phyloP scores from a whole-genome alignment of 371 early-diverging fungal genomes.

The Lichtheimia ramosa region DNA sequence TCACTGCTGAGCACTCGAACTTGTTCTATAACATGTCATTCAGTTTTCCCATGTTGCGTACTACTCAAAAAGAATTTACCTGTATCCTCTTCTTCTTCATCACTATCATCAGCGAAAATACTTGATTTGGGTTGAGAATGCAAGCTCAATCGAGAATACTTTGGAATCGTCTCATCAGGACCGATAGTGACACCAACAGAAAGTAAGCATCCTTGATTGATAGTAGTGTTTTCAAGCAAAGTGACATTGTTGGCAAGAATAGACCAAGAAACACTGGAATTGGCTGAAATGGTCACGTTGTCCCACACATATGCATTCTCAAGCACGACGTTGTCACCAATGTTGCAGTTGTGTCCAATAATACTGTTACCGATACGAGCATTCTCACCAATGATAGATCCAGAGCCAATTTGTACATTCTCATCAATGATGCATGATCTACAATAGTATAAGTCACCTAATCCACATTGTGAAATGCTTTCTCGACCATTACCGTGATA shows the following conservation, averaged over 20 bases:
- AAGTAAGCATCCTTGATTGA: slow-evolving; percentile 75
- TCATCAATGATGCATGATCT: slow-evolving; percentile 78
- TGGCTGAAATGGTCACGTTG: slow-evolving; percentile 65
- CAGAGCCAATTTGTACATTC: slow-evolving; percentile 81
- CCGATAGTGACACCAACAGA: slow-evolving; percentile 72
- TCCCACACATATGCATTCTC: slow-evolving; percentile 88
- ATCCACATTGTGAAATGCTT: neutral
- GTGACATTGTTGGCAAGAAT: slow-evolving; percentile 77
- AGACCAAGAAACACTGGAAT: slow-evolving; percentile 61
- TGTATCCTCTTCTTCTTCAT: slow-evolving; percentile 49
- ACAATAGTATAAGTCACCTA: neutral
- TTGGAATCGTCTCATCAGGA: slow-evolving; percentile 68
- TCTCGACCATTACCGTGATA: slow-evolving; percentile 48
- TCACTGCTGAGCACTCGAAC: slow-evolving; percentile 36
- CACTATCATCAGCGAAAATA: slow-evolving; percentile 45
- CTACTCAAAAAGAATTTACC: slow-evolving; percentile 25
- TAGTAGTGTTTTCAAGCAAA: slow-evolving; percentile 62
- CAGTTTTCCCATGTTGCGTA: neutral
- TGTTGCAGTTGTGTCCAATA: slow-evolving; percentile 82
- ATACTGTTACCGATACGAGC: slow-evolving; percentile 73
- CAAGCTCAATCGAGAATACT: slow-evolving; percentile 69
- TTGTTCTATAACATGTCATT: slow-evolving; percentile 14
- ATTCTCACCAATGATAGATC: slow-evolving; percentile 76
- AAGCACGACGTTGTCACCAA: slow-evolving; percentile 75
- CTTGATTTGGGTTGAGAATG: slow-evolving; percentile 43